Evolutionary conservation across 108 stramenopile species (phyloP).

Genomic region (Ochromonas danica): DNA sequence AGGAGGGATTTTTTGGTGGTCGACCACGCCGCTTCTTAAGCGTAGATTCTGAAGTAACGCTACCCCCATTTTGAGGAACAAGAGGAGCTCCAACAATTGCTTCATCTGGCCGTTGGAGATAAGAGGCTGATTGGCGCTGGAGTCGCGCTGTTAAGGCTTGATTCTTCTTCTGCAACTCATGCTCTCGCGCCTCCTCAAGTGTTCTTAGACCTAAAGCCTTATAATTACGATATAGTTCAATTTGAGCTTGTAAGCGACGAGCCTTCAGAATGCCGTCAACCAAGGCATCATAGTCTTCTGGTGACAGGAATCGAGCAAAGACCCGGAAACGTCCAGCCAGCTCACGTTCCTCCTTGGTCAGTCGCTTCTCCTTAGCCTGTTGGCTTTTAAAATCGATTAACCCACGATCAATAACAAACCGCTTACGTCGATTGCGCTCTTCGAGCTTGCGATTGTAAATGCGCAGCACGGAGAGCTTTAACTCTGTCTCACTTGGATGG

Average conservation of each 20-base stretch:
- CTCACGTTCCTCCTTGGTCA: slow-evolving; percentile 81
- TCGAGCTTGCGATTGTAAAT: slow-evolving; percentile 85
- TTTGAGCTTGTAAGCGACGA: neutral
- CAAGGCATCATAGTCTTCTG: slow-evolving; percentile 79
- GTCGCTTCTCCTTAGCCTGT: slow-evolving; percentile 57
- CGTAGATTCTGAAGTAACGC: no score
- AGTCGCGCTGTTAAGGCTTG: neutral
- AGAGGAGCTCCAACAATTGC: no score
- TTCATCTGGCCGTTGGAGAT: neutral
- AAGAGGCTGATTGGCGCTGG: neutral
- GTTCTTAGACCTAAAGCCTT: neutral
- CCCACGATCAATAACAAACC: slow-evolving; percentile 70
- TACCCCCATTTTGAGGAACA: no score
- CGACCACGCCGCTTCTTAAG: no score
- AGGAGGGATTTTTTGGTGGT: no score
- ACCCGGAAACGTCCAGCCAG: slow-evolving; percentile 67
- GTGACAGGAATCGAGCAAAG: slow-evolving; percentile 82
- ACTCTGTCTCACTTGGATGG: slow-evolving; percentile 66
- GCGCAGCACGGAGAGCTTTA: slow-evolving; percentile 76
- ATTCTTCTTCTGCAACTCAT: neutral
- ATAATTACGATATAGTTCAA: slow-evolving; percentile 19
- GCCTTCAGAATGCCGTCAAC: slow-evolving; percentile 41
- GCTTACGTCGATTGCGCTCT: slow-evolving; percentile 76
- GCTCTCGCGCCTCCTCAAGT: neutral
- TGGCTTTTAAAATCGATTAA: slow-evolving; percentile 76